phyloP scores from a whole-genome alignment of 352 stramenopile genomes.

The Globisporangium iwayamae region DNA sequence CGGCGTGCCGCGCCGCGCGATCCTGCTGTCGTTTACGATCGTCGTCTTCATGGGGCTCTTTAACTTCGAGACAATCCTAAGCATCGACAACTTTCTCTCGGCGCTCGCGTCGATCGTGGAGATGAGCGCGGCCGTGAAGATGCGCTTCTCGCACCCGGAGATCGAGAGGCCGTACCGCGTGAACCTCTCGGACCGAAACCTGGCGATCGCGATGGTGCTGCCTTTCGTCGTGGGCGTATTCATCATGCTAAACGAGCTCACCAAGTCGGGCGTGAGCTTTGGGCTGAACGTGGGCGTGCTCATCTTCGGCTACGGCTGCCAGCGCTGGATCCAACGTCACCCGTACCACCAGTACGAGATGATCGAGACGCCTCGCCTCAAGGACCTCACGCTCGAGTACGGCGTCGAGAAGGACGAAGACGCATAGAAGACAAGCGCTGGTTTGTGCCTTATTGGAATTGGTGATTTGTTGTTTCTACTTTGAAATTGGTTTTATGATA shows the following conservation, averaged over 20 bases:
- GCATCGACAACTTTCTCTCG: slow-evolving; percentile 79
- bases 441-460: not conserved
- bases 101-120: slow-evolving; percentile 70
- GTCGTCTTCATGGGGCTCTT: slow-evolving; percentile 79
- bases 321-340: slow-evolving; percentile 62
- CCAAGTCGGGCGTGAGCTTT: slow-evolving; percentile 72
- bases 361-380: slow-evolving; percentile 30
- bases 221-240: slow-evolving; percentile 66
- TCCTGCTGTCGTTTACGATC: slow-evolving; percentile 71
- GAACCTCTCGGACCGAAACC: slow-evolving; percentile 54
- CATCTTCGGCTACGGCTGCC: slow-evolving; percentile 40
- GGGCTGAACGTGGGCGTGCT: slow-evolving; percentile 52
- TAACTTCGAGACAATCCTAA: slow-evolving; percentile 79
- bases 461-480: not conserved
- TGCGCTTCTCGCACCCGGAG: slow-evolving; percentile 73
- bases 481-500: not conserved
- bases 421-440: not conserved
- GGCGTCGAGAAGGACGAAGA: not conserved
- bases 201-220: slow-evolving; percentile 47
- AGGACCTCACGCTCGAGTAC: slow-evolving; percentile 48
- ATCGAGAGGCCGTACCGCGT: slow-evolving; percentile 74
- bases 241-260: slow-evolving; percentile 78
- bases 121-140: slow-evolving; percentile 69
- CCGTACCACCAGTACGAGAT: slow-evolving; percentile 67
- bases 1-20: slow-evolving; percentile 62